Evolutionary conservation across 805 yeast genomes (phyloP).

Genomic region (Kodamaea laetipori): DNA sequence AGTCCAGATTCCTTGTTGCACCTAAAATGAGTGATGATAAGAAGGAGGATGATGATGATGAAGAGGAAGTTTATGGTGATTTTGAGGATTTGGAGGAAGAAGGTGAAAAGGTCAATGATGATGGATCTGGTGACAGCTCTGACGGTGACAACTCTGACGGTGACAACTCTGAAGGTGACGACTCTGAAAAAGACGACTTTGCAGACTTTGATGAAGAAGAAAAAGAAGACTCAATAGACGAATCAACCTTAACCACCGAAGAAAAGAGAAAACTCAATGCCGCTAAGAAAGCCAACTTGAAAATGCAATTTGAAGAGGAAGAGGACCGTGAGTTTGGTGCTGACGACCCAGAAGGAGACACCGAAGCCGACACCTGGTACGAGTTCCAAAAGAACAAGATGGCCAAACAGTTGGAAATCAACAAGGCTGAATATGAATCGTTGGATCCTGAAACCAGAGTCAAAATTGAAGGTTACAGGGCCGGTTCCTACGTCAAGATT

Average conservation of each 20-base stretch:
- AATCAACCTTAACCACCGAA: slow-evolving; percentile 55
- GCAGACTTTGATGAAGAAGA: slow-evolving; percentile 42
- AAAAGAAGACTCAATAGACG: slow-evolving; percentile 44
- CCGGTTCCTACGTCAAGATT: slow-evolving; percentile 91
- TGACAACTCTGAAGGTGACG: slow-evolving; percentile 42
- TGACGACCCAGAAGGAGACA: slow-evolving; percentile 71
- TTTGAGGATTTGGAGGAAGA: slow-evolving; percentile 42
- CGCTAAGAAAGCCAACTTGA: slow-evolving; percentile 82
- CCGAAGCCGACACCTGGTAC: slow-evolving; percentile 94
- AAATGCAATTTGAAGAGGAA: slow-evolving; percentile 86
- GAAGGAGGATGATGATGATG: slow-evolving; percentile 33
- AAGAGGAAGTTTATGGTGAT: slow-evolving; percentile 39
- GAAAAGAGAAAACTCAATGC: slow-evolving; percentile 82
- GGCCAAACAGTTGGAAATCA: slow-evolving; percentile 93
- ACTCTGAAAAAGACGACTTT: slow-evolving; percentile 48
- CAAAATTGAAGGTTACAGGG: slow-evolving; percentile 85
- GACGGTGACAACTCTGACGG: slow-evolving; percentile 42
- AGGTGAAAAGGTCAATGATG: too few relatives aligned
- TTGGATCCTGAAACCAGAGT: slow-evolving; percentile 78
- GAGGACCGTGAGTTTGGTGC: slow-evolving; percentile 66
- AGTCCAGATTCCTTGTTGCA: slow-evolving; percentile 54
- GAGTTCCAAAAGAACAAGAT: slow-evolving; percentile 95
- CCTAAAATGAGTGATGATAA: slow-evolving; percentile 45
- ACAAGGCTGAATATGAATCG: slow-evolving; percentile 71
- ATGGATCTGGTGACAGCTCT: slow-evolving; percentile 33